Percentiles rank a stretch among this genome's conserved stretches.
phyloP scores from a whole-genome alignment of 805 yeast species.

The Millerozyma miso region DNA sequence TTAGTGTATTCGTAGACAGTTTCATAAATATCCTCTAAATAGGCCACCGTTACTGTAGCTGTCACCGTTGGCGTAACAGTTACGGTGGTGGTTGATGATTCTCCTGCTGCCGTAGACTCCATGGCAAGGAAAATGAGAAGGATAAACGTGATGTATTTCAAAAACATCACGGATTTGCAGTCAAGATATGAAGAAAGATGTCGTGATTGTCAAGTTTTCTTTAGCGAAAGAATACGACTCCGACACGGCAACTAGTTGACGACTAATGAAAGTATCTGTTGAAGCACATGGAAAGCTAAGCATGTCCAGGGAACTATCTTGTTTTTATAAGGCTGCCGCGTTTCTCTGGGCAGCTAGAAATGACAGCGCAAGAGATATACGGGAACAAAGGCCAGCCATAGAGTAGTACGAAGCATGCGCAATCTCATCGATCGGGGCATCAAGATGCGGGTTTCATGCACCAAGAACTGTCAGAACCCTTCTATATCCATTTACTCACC shows the following conservation, averaged over 20 bases:
- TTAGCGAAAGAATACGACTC: no score
- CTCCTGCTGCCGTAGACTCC: slow-evolving; percentile 6
- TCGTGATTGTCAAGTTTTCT: no score
- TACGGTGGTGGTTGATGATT: slow-evolving; percentile 17
- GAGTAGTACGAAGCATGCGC: no score
- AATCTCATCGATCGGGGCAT: neutral
- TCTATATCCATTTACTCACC: neutral
- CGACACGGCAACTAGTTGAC: no score
- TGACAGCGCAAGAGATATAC: neutral
- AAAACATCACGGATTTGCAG: neutral
- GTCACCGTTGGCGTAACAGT: slow-evolving; percentile 29
- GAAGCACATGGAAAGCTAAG: no score
- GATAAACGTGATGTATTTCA: neutral
- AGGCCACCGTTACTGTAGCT: slow-evolving; percentile 24
- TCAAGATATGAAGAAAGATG: no score
- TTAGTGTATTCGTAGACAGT: slow-evolving; percentile 29
- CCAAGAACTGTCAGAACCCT: neutral
- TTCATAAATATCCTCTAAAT: slow-evolving; percentile 21
- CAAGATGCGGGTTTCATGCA: neutral
- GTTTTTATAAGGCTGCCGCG: neutral
- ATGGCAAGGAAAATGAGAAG: slow-evolving; percentile 1
- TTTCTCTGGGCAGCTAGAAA: neutral
- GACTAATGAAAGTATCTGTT: no score
- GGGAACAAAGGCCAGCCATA: neutral
- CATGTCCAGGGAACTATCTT: no score